Percentiles rank a stretch among this genome's conserved stretches.
Evolutionary conservation across 352 stramenopile species (phyloP).

Genomic region (Phytopythium oedochilum): DNA sequence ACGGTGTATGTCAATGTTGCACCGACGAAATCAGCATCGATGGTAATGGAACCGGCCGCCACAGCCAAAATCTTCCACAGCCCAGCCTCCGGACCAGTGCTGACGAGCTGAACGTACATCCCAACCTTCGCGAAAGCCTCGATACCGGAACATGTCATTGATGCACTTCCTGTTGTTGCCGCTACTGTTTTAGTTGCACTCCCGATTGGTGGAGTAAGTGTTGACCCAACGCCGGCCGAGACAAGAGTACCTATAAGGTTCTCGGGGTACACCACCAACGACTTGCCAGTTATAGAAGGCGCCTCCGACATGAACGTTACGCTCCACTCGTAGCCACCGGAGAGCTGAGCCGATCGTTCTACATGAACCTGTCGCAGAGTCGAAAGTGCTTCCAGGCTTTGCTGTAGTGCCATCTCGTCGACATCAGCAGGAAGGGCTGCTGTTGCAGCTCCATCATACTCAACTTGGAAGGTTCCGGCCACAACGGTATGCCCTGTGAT

Average conservation of each 20-base stretch:
- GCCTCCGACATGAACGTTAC: constrained; percentile 70
- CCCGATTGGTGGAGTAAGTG: constrained; percentile 12
- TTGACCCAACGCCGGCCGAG: constrained; percentile 27
- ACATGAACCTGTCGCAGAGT: constrained; percentile 76
- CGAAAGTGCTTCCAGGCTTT: constrained; percentile 48
- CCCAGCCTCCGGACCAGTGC: constrained; percentile 23
- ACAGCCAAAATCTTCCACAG: constrained; percentile 46
- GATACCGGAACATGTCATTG: constrained; percentile 36
- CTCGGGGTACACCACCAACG: constrained; percentile 29
- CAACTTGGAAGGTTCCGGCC: constrained; percentile 72
- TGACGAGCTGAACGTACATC: constrained; percentile 51
- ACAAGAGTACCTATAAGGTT: constrained; percentile 32
- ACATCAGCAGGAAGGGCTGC: constrained; percentile 51
- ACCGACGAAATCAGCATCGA: constrained; percentile 39
- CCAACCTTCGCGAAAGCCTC: constrained; percentile 28
- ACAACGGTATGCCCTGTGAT: constrained; percentile 49
- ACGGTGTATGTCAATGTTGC: constrained; percentile 29
- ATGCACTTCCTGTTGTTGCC: constrained; percentile 20
- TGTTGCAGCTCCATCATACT: constrained; percentile 43
- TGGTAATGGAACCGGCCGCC: constrained; percentile 41
- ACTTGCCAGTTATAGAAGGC: constrained; percentile 32
- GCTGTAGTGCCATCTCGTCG: constrained; percentile 56
- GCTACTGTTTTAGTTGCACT: constrained; percentile 24
- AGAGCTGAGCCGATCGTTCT: constrained; percentile 38
- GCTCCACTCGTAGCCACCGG: constrained; percentile 67